Base-by-base conservation (phyloP, 1,284 basidiomycete species). In the Neolentinus lepideus region DNA sequence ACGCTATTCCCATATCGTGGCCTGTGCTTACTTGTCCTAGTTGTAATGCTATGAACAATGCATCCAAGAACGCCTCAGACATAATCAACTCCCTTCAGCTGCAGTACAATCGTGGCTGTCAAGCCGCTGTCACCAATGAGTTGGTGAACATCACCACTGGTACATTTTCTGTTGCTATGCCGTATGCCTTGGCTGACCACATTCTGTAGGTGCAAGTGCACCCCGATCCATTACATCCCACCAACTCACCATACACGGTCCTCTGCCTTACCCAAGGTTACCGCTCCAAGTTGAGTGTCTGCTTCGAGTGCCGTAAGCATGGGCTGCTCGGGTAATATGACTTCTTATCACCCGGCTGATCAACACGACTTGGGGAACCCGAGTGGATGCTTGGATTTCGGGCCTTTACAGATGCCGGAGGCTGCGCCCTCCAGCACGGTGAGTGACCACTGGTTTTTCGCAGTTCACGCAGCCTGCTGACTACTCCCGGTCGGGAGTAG, bases 1-100 rank as follows among this genome's bases (percentile, higher is more conserved):
- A 25, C 4, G 12, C 8, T 50, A 3, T 50, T 12, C 21, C 43
- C 10, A 6, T 10, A 16, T 21, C 3, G 25, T 25, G 4, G 4
- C 22, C 11, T 16, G 59, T 57, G 52, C 31, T 36, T 31, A 52
- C 56, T 29, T 27, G 24, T 47, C 24, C 1, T 51, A 83, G 94
- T 74, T 90, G 96, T 64, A 98, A 97, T 66, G 96, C 97, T 68
- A 99, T 99, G 96, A 97, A 99, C 85, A 99, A 96, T 69, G 97
- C 96, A 54, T 96, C 95, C 62, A 99, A 95, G 88, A 99, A 99
- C 75, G 97, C 96, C 57, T 80, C 77, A 54, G 93, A 94, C 72
- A 95, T 96, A 93, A n/a, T 95, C 66, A 75, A 73, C 62, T 75
- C 79, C 54, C 80, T 97, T 57, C 89, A 90, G 71, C 91, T 96